These are phyloP conservation scores for Ochetophila trinervis DNA, from an alignment of 306 rosid species.

Conservation along the genomic window DNA sequence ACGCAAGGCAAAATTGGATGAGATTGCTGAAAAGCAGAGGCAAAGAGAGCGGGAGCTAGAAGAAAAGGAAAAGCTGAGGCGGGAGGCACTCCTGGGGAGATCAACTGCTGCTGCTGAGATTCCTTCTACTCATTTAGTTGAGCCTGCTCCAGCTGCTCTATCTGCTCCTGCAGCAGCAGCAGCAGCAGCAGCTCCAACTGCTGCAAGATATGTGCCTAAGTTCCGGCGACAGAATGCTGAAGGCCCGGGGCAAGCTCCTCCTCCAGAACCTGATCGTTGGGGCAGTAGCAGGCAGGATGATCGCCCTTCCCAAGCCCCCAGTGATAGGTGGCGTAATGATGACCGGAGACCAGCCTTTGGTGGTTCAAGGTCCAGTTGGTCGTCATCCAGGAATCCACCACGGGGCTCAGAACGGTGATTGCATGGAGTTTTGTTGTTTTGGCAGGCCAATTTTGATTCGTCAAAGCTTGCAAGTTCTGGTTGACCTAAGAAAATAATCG, in stretches of 20 bases:
- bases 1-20: conserved; percentile 63
- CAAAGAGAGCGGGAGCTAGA: conserved; percentile 76
- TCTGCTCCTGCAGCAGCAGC: conserved; percentile 39
- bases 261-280: conserved; percentile 66
- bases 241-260: conserved; percentile 33
- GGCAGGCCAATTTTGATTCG: conserved; percentile 22
- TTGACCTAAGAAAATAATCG: conserved; percentile 2
- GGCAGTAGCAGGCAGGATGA: conserved; percentile 25
- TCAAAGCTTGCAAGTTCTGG: conserved; percentile 11
- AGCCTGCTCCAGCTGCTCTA: conserved; percentile 34
- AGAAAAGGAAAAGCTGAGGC: conserved; percentile 66
- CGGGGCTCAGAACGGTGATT: conserved; percentile 47
- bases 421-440: background rate
- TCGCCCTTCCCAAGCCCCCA: conserved; percentile 23
- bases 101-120: conserved; percentile 32
- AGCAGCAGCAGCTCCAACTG: conserved; percentile 33
- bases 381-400: conserved; percentile 55
- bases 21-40: conserved; percentile 75
- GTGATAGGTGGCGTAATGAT: conserved; percentile 71
- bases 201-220: conserved; percentile 70
- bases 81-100: conserved; percentile 54
- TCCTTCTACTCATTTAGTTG: conserved; percentile 30
- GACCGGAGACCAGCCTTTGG: conserved; percentile 49
- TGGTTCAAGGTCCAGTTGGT: conserved; percentile 65
- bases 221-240: conserved; percentile 48